Percentiles rank a stretch among this genome's conserved stretches.
phyloP scores from a whole-genome alignment of 495 filamentous ascomycete species.

The Trichocladium antarcticum region DNA sequence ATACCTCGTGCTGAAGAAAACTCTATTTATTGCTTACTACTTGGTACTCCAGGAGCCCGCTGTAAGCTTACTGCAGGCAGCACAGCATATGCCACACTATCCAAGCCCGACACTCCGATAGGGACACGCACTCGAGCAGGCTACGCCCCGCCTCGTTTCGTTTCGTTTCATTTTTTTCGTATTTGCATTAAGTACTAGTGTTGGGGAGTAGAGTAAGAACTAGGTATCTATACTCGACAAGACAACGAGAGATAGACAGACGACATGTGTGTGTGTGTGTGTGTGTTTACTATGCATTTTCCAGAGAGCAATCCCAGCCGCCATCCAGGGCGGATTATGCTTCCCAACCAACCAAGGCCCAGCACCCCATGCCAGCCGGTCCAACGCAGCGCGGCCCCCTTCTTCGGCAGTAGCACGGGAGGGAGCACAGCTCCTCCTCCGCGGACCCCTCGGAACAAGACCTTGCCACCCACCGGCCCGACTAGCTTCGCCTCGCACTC shows the following conservation, averaged over 20 bases:
- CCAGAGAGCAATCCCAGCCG: conserved; percentile 1
- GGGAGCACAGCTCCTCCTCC: conserved; percentile 1
- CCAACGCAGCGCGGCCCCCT: not conserved
- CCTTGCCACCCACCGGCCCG: not conserved
- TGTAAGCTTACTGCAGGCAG: too few relatives aligned
- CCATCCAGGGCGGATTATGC: conserved; percentile 9
- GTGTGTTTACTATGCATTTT: not conserved
- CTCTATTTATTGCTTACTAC: too few relatives aligned
- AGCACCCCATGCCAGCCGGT: conserved; percentile 6
- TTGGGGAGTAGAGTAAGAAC: conserved; percentile 3
- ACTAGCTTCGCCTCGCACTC: not conserved
- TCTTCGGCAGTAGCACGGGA: not conserved
- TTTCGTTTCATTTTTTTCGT: not conserved
- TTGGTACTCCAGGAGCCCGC: too few relatives aligned
- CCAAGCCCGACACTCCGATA: too few relatives aligned
- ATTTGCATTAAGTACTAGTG: conserved; percentile 8
- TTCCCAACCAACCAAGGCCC: not conserved
- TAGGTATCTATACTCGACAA: conserved; percentile 1
- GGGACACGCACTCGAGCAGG: too few relatives aligned
- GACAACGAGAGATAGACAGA: not conserved
- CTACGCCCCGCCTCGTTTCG: too few relatives aligned
- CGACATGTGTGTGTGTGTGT: not conserved
- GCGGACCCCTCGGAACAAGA: not conserved
- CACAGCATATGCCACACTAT: too few relatives aligned
- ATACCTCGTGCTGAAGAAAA: too few relatives aligned